Percentiles rank a stretch among this genome's conserved stretches.
Conservation (phyloP, 805 yeast species). For the Starmerella sirachaensis region DNA sequence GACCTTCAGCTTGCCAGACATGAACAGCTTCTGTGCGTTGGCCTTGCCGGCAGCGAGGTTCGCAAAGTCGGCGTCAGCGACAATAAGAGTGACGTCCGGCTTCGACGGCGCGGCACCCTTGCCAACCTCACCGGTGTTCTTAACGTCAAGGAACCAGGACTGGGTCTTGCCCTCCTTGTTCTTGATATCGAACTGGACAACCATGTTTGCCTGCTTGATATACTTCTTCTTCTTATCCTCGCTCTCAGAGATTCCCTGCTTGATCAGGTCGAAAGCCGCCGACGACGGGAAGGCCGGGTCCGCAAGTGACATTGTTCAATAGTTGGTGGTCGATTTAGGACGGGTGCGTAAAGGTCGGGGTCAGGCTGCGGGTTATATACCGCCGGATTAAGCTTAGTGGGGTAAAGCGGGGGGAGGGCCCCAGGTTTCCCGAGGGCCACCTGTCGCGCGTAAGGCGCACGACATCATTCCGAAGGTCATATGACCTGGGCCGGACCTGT, state of each 20-base stretch:
- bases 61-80: conserved; percentile 58
- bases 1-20: conserved; percentile 74
- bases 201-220: conserved; percentile 43
- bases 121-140: conserved; percentile 43
- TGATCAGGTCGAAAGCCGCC: conserved; percentile 30
- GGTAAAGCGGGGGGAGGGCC: no score
- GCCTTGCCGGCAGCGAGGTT: conserved; percentile 66
- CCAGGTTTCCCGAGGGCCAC: no score
- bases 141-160: conserved; percentile 59
- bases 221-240: conserved; percentile 26
- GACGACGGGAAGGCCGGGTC: conserved; percentile 31
- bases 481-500: no score
- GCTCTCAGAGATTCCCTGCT: conserved; percentile 25
- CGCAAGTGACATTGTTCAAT: conserved; percentile 19
- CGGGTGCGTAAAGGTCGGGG: neutral
- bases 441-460: no score
- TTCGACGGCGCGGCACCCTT: conserved; percentile 31
- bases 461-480: no score
- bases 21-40: conserved; percentile 71
- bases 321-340: no score
- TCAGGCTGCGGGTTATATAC: conserved; percentile 3
- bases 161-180: conserved; percentile 47
- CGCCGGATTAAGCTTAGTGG: conserved; percentile 5
- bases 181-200: conserved; percentile 54
- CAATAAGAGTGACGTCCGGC: conserved; percentile 53